Base-by-base conservation (phyloP, 352 stramenopile species). In the Globisporangium iwayamae region DNA sequence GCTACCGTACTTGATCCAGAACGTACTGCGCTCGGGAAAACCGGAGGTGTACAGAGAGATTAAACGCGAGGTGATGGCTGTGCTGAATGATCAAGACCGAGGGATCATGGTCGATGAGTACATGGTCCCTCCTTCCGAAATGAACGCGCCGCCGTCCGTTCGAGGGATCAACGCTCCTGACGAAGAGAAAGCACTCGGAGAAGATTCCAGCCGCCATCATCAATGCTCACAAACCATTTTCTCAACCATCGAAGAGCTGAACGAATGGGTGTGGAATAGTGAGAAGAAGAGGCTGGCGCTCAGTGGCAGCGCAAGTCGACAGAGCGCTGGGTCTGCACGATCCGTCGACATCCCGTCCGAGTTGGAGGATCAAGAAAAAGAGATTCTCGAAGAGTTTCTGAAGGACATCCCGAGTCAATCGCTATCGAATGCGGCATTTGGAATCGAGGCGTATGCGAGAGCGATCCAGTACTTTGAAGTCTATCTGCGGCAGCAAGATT, bases 171-270 rank as follows among this genome's bases (percentile, higher is more conserved):
- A 14, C 8, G 30, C 39, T 18, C n/a, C 43, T 43, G 48, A 32
- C 25, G 60, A 55, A n/a, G 65, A 70, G 41, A 73, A 68, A 46
- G 54, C 66, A 13, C 71, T 82, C 63, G 76, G 70, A 3, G 85
- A 92, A 38, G 81, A 84, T 51, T 87, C 84, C 30, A 90, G 85
- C 63, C 82, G 85, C 0, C 83, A 94, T 68, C 84, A 96, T 55
- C 87, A 94, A 56, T 96, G 87, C 57, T 85, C 76, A 8, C 87
- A 96, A 61, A 91, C 79, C 0, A 89, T 96, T 63, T 91, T 96
- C 52, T 89, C 85, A 11, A 91, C 83, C 2, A 83, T 96, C 20
- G 87, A 96, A 70, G 85, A 94, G 47, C 65, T 96, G 8, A 96
- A 94, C 62, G 85, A 96, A 14, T 96, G 87, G 87, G 76, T 96